phyloP scores from a whole-genome alignment of 441 rosid genomes.

The Dalechampia spathulata region DNA sequence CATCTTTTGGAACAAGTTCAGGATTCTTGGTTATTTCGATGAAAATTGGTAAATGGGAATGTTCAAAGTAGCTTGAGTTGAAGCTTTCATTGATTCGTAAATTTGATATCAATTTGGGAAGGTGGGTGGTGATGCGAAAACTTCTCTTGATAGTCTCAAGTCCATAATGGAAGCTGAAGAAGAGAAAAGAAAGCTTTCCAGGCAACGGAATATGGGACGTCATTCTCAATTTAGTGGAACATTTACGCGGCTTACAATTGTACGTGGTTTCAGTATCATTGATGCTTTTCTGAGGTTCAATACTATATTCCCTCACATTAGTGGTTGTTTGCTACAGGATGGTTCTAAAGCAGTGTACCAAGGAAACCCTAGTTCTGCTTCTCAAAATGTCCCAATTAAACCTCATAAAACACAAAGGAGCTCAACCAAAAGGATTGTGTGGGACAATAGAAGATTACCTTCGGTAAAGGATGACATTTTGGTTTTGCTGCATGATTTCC shows the following conservation, averaged over 20 bases:
- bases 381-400: conserved; percentile 34
- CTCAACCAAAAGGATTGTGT: conserved; percentile 47
- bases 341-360: conserved; percentile 73
- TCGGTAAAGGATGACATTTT: conserved; percentile 45
- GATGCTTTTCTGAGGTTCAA: conserved; percentile 11
- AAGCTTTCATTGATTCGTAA: not conserved
- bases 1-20: not conserved
- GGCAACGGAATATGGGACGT: conserved; percentile 35
- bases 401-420: conserved; percentile 44
- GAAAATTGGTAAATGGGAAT: not conserved
- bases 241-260: conserved; percentile 78
- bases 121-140: conserved; percentile 41
- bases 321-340: conserved; percentile 42
- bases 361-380: conserved; percentile 52
- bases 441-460: conserved; percentile 58
- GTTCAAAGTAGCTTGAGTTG: not conserved
- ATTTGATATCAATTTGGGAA: conserved; percentile 14
- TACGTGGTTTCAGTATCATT: conserved; percentile 23
- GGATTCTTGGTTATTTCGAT: not conserved
- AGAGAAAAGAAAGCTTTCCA: conserved; percentile 57
- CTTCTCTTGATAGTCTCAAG: conserved; percentile 59
- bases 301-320: conserved; percentile 9
- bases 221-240: conserved; percentile 92
- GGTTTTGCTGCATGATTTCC: conserved; percentile 69
- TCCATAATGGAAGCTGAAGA: conserved; percentile 73